Percentiles rank a stretch among this genome's conserved stretches.
These are phyloP conservation scores for Trichoderma sp. DNA, from an alignment of 2,329 filamentous ascomycete species.

Conservation along the genomic window DNA sequence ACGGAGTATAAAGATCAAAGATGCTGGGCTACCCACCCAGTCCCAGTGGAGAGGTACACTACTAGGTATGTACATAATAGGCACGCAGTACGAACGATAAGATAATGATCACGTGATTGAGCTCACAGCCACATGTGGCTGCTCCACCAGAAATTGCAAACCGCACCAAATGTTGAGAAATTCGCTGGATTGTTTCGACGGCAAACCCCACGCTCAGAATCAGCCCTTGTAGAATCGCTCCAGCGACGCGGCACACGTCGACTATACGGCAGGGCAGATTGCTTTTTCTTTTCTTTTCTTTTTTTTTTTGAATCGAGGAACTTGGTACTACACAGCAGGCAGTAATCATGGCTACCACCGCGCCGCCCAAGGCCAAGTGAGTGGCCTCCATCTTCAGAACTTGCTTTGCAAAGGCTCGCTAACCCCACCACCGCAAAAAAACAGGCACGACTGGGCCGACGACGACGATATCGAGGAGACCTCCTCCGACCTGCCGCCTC, in stretches of 20 bases:
- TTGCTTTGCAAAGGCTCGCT: constrained; percentile 25
- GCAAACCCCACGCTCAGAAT: constrained; percentile 40
- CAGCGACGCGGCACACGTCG: constrained; percentile 9
- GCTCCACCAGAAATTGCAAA: constrained; percentile 34
- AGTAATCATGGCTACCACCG: constrained; percentile 39
- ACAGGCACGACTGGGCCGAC: constrained; percentile 84
- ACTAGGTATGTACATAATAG: too few species aligned
- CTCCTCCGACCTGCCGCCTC: constrained; percentile 67
- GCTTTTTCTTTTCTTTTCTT: too few species aligned
- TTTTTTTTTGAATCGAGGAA: background rate
- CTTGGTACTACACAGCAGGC: background rate
- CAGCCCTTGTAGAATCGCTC: constrained; percentile 3
- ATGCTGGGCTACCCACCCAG: background rate
- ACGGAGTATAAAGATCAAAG: background rate
- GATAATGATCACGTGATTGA: constrained; percentile 27
- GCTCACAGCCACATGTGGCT: constrained; percentile 29
- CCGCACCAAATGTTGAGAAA: constrained; percentile 43
- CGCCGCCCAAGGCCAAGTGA: constrained; percentile 42
- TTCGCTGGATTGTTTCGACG: constrained; percentile 31
- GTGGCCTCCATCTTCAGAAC: constrained; percentile 22
- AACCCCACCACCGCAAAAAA: constrained; percentile 39
- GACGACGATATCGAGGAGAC: constrained; percentile 84
- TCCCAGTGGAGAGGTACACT: too few species aligned
- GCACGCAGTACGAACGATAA: too few species aligned
- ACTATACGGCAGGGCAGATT: background rate